These are phyloP conservation scores for Solanum piurae DNA, from an alignment of 257 asterid species.

Conservation along the genomic window DNA sequence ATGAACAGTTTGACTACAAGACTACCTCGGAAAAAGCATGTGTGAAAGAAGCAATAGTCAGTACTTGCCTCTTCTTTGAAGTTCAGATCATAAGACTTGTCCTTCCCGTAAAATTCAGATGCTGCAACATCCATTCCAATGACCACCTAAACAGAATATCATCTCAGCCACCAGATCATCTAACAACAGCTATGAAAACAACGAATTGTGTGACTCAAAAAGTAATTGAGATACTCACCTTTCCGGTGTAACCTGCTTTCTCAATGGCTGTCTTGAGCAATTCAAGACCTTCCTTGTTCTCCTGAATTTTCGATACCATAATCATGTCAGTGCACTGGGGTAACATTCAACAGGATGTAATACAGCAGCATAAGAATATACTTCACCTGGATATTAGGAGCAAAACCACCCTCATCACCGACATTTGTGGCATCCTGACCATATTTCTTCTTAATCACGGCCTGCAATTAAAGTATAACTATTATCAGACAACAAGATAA, in stretches of 20 bases:
- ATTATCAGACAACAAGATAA: background rate
- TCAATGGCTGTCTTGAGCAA: constrained; percentile 92
- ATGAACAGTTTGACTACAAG: background rate
- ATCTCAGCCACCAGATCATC: background rate
- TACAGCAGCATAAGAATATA: background rate
- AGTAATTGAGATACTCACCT: constrained; percentile 29
- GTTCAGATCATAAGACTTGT: constrained; percentile 81
- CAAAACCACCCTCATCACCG: constrained; percentile 99
- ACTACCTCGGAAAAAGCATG: background rate
- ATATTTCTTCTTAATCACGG: constrained; percentile 94
- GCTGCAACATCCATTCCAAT: constrained; percentile 99
- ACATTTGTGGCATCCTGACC: constrained; percentile 98
- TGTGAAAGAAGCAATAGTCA: background rate
- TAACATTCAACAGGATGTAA: background rate
- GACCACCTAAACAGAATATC: constrained; percentile 44
- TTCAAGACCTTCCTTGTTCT: constrained; percentile 98
- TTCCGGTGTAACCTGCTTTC: constrained; percentile 85
- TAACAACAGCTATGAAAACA: background rate
- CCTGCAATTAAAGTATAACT: constrained; percentile 18
- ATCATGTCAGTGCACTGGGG: background rate
- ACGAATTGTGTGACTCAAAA: background rate
- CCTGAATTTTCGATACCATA: constrained; percentile 33
- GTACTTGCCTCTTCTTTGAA: constrained; percentile 83
- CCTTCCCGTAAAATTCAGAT: constrained; percentile 78
- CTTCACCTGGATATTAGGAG: constrained; percentile 87